A percentile compares a stretch with the other conserved stretches of the same genome.
phyloP scores from a whole-genome alignment of 805 yeast species.

The Starmerella etchellsii region DNA sequence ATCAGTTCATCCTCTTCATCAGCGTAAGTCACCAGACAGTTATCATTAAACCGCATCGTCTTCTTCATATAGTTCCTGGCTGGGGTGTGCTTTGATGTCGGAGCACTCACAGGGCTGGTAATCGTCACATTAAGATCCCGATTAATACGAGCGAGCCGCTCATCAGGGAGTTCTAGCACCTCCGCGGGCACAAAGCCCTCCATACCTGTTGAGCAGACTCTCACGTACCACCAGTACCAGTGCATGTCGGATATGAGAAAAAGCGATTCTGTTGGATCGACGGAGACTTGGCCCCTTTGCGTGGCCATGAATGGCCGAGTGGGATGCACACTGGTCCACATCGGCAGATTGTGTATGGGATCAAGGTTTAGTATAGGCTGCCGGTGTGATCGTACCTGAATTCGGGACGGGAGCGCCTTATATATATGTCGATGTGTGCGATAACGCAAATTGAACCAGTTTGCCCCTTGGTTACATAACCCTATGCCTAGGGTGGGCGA shows the following conservation, averaged over 20 bases:
- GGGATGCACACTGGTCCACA: slow-evolving; percentile 24
- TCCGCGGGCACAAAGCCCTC: slow-evolving; percentile 97
- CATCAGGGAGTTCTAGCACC: slow-evolving; percentile 79
- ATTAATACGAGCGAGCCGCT: slow-evolving; percentile 79
- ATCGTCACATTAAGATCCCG: slow-evolving; percentile 59
- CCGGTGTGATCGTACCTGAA: too few species aligned
- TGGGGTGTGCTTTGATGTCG: too few species aligned
- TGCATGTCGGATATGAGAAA: slow-evolving; percentile 74
- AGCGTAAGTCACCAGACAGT: background rate
- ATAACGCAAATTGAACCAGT: too few species aligned
- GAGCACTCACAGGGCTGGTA: background rate
- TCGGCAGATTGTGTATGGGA: too few species aligned
- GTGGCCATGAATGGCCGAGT: slow-evolving; percentile 81
- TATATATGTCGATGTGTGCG: too few species aligned
- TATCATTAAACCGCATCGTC: background rate
- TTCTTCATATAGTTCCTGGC: background rate
- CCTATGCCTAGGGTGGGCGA: too few species aligned
- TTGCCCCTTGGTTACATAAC: too few species aligned
- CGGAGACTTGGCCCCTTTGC: slow-evolving; percentile 79
- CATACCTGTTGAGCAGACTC: slow-evolving; percentile 42
- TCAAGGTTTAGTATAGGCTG: too few species aligned
- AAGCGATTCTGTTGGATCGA: slow-evolving; percentile 66
- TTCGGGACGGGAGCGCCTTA: too few species aligned
- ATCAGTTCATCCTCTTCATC: background rate
- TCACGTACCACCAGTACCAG: slow-evolving; percentile 92